Evolutionary conservation across 371 early-diverging fungal species (phyloP).

Genomic region (Circinella umbellata): DNA sequence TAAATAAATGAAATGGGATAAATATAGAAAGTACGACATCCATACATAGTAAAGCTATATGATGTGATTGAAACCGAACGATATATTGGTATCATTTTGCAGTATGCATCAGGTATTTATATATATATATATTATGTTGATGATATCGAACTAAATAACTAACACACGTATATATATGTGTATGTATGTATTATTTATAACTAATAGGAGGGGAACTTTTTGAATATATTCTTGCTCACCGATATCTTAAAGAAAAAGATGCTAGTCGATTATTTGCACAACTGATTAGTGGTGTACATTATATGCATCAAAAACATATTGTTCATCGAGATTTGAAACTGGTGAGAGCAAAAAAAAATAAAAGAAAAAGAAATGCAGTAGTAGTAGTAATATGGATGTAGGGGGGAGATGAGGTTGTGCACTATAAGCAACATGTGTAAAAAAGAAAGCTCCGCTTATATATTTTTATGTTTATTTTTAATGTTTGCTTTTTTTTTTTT

Average conservation of each 20-base stretch:
- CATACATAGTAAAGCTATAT: constrained; percentile 91
- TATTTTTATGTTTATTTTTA: not conserved
- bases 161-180: not conserved
- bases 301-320: constrained; percentile 86
- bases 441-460: not conserved
- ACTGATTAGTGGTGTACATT: constrained; percentile 88
- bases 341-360: constrained; percentile 43
- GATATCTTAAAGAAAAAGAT: constrained; percentile 89
- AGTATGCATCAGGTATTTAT: constrained; percentile 85
- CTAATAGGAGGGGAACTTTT: constrained; percentile 91
- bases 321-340: constrained; percentile 97
- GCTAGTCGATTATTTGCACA: constrained; percentile 94
- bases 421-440: no score
- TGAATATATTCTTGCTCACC: constrained; percentile 93
- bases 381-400: not conserved
- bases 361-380: no score
- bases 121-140: not conserved
- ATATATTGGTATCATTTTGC: constrained; percentile 94
- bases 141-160: not conserved
- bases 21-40: constrained; percentile 79
- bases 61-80: constrained; percentile 97
- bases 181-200: no score
- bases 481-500: no score
- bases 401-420: not conserved
- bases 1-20: no score